Evolutionary conservation across 202 grass and related monocot species (phyloP), one percentile per base, ranked within the genome.

Genomic region (Brachypodium distachyon): DNA sequence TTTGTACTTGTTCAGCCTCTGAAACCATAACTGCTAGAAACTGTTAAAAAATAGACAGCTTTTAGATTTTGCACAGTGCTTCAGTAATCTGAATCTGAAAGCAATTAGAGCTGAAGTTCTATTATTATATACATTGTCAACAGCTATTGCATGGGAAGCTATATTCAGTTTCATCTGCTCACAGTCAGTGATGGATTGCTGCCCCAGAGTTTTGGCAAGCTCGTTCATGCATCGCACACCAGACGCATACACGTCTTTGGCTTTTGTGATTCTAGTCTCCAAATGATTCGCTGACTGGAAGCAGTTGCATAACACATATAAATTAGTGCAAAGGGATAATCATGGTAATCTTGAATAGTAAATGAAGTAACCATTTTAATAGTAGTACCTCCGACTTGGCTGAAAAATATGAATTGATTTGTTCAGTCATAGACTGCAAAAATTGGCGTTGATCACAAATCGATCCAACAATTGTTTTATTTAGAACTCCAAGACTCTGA

Each of bases 111-210:
- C 27, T 51, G 41, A 61, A 78, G 31, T 54, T 39, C 2, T 76
- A 65, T 72, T 34, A 50, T 72, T 78, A 33, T 70, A 60, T 92
- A 96, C 93, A 90, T 90, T 92, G 22, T 81, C 93, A 79, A 90
- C 67, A 61, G 84, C 42, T 26, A 67, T 37, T 76, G 80, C 77
- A 61, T 93, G 88, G 29, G 77, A 76, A 65, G 60, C 75, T 74
- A 91, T 81, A 59, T 70, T 80, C 48, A 81, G 73, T 38, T 62
- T 62, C 63, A 89, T 91, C 70, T 93, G 81, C 53, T 91, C 88
- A 12, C 67, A 78, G 33, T 97, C 63, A 69, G 50, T 71, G 29
- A 71, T 80, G 26, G 81, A 88, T 60, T 25, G 74, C 65, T 65
- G 61, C 67, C 68, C 77, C 58, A 91, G 74, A 70, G 27, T 66